A percentile compares a stretch with the other conserved stretches of the same genome.
Evolutionary conservation across 192 early-diverging fungal genomes (phyloP).

Genomic region (Linnemannia elongata): DNA sequence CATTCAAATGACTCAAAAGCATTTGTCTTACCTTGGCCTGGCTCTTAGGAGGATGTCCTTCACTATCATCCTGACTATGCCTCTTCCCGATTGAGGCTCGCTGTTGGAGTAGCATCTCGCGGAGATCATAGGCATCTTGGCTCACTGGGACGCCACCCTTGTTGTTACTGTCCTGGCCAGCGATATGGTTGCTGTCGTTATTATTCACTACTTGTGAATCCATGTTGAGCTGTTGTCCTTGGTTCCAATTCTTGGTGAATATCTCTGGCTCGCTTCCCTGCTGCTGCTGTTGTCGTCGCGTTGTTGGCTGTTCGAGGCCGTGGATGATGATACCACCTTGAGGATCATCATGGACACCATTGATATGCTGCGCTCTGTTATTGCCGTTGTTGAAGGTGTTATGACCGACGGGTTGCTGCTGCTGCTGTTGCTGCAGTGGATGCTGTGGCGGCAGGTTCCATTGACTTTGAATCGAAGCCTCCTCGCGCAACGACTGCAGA

Average conservation of each 20-base stretch:
- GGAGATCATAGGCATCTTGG: conserved; percentile 25
- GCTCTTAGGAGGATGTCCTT: background rate
- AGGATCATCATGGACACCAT: background rate
- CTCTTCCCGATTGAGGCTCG: background rate
- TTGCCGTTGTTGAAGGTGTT: background rate
- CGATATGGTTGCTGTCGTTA: background rate
- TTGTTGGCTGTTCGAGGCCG: background rate
- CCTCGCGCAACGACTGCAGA: conserved; percentile 31
- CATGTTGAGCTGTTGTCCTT: background rate
- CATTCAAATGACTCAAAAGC: background rate
- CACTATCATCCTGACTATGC: conserved; percentile 1
- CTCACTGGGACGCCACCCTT: background rate
- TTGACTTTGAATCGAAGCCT: conserved; percentile 2
- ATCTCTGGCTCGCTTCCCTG: background rate
- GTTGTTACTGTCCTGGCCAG: background rate
- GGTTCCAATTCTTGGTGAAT: conserved; percentile 5
- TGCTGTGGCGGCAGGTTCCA: background rate
- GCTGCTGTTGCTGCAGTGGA: background rate
- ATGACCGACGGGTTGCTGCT: background rate
- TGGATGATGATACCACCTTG: conserved; percentile 6
- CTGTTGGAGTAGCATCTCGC: conserved; percentile 24
- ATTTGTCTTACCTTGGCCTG: background rate
- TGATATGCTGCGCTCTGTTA: background rate
- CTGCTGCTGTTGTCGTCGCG: background rate
- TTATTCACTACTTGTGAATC: background rate